phyloP scores from a whole-genome alignment of 2,329 filamentous ascomycete species.

The Colletotrichum orbiculare region DNA sequence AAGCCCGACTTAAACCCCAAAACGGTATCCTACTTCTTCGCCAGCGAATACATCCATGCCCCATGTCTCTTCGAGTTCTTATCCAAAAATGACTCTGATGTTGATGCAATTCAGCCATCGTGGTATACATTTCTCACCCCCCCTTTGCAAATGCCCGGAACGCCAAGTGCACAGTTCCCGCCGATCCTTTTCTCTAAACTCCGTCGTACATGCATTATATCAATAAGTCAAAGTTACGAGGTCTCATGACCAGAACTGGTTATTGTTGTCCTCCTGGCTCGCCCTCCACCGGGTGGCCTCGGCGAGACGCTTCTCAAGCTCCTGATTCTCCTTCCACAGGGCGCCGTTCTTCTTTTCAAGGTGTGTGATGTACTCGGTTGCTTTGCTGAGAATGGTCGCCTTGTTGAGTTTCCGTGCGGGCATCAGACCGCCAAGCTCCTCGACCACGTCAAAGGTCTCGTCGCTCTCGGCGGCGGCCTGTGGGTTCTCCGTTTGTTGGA shows the following conservation, averaged over 20 bases:
- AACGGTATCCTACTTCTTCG: too few relatives aligned
- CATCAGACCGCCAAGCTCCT: slow-evolving; percentile 45
- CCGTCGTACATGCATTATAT: background rate
- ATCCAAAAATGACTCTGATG: too few relatives aligned
- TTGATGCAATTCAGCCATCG: background rate
- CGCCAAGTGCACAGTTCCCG: background rate
- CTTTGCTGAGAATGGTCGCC: slow-evolving; percentile 54
- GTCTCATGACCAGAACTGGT: background rate
- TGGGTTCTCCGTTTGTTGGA: slow-evolving; percentile 44
- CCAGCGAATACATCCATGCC: too few relatives aligned
- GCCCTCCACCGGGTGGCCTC: slow-evolving; percentile 32
- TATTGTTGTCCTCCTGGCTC: slow-evolving; percentile 16
- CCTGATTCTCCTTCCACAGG: slow-evolving; percentile 46
- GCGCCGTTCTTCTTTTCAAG: slow-evolving; percentile 49
- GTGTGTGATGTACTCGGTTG: slow-evolving; percentile 51
- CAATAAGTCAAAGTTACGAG: background rate
- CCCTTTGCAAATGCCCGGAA: background rate
- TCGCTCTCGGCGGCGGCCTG: slow-evolving; percentile 41
- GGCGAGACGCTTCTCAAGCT: slow-evolving; percentile 43
- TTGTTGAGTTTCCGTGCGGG: slow-evolving; percentile 55
- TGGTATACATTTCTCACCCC: background rate
- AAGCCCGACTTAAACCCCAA: too few relatives aligned
- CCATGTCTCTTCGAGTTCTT: background rate
- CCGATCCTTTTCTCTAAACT: background rate
- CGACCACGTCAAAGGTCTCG: slow-evolving; percentile 39